A percentile compares a stretch with the other conserved stretches of the same genome.
These are phyloP conservation scores for Podospora pseudoanserina DNA, from an alignment of 495 filamentous ascomycete species.

Conservation along the genomic window DNA sequence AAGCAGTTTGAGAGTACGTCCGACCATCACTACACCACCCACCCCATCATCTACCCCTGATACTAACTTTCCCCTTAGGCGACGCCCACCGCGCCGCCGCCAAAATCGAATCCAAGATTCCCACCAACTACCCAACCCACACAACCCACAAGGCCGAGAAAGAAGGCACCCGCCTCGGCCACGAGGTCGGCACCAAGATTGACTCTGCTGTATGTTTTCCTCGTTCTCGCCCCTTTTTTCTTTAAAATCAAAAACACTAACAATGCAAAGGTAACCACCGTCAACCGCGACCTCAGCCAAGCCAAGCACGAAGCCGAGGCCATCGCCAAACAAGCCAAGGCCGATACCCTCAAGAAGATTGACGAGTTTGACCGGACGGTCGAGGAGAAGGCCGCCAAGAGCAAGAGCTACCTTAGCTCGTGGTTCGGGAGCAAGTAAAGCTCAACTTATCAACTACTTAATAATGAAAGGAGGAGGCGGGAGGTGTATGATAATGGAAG, in stretches of 20 bases:
- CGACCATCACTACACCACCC: not conserved
- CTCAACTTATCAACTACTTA: not conserved
- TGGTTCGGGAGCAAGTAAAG: slow-evolving; percentile 72
- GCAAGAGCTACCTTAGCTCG: slow-evolving; percentile 70
- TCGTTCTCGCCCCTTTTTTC: not conserved
- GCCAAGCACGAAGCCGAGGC: slow-evolving; percentile 55
- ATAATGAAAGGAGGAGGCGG: no score
- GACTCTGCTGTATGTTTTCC: slow-evolving; percentile 10
- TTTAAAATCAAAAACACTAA: not conserved
- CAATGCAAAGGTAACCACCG: slow-evolving; percentile 54
- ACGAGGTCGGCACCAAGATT: slow-evolving; percentile 45
- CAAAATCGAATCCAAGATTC: slow-evolving; percentile 60
- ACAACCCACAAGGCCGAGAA: slow-evolving; percentile 38
- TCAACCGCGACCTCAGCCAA: slow-evolving; percentile 54
- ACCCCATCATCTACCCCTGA: not conserved
- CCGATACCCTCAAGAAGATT: slow-evolving; percentile 64
- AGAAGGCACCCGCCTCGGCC: slow-evolving; percentile 39
- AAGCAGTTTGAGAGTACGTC: slow-evolving; percentile 74
- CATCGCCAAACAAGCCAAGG: slow-evolving; percentile 56
- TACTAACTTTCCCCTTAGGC: slow-evolving; percentile 45
- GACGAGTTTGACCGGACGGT: slow-evolving; percentile 71
- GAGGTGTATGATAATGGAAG: slow-evolving; percentile 1
- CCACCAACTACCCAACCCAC: slow-evolving; percentile 32
- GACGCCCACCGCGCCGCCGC: slow-evolving; percentile 62
- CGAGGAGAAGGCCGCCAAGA: slow-evolving; percentile 69